Base-by-base conservation (phyloP, 2,329 filamentous ascomycete genomes). In the Neonectria ditissima region DNA sequence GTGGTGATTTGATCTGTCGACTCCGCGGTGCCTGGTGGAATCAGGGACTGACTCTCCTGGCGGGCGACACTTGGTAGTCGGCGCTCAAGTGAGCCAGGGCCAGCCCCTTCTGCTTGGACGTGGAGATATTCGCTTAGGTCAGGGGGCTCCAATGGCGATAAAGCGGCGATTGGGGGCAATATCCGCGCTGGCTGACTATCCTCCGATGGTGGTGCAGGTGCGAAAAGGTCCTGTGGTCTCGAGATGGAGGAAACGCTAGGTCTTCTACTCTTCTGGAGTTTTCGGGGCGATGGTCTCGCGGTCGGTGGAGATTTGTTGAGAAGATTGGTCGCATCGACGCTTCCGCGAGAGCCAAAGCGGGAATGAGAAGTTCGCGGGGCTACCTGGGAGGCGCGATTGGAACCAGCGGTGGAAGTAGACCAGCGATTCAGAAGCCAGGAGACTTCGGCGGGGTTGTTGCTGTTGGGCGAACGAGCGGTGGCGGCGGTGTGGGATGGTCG, bases 321-420 rank as follows among this genome's bases (percentile, higher is more conserved):
- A 62, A 76, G 60, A 37, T 74, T 77, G 26, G 78, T 71, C 32
- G 80, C 80, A 70, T 84, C 83, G 57, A 81, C 72, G 71, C 82
- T 84, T 71, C 82, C 76, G 60, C 80, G 82, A 53, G 80, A 79
- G 41, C 78, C 78, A 44, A 69, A 65, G 67, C 79, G 78, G 62
- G 75, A 71, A 56, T 65, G 74, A 20, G 76, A 73, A 59, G 76
- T 75, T 65, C 72, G 75, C 56, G 70, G 72, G 50, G 75, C 71
- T 65, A 72, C 69, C 47, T 70, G 68, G 50, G 82, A 84, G 39
- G 79, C 76, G 66, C 78, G 81, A 63, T 81, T 86, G 44, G 84
- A 86, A 9, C 78, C 74, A 54, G 84, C 85, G 20, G 84, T 85
- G 14, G 85, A 87, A 20, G 80, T 77, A 44, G 84, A 86, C 84